Evolutionary conservation across 176 grass and related monocot species (phyloP).

Genomic region (Avena atlantica): DNA sequence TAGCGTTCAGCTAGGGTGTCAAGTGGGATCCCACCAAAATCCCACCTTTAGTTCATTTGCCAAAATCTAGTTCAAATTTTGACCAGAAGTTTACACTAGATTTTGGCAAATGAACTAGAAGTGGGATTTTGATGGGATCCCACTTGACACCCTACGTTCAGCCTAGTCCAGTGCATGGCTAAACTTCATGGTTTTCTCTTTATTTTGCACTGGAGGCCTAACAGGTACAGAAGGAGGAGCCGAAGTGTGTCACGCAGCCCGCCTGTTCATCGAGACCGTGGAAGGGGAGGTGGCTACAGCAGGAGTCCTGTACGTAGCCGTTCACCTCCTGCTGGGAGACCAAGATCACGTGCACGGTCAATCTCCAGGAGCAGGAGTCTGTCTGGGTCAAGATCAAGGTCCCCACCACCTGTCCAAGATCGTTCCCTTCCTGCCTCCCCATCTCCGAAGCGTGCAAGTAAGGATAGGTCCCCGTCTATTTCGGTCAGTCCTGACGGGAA

Average conservation of each 20-base stretch:
- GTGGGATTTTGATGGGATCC: too few species aligned
- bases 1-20: background rate
- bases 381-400: constrained; percentile 73
- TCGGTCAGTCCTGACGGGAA: constrained; percentile 83
- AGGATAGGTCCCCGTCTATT: constrained; percentile 58
- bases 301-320: constrained; percentile 66
- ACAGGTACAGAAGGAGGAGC: constrained; percentile 88
- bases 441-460: constrained; percentile 59
- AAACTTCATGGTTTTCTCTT: constrained; percentile 42
- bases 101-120: too few species aligned
- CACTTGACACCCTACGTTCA: background rate
- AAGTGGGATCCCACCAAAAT: too few species aligned
- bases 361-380: constrained; percentile 74
- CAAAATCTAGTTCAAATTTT: too few species aligned
- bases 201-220: constrained; percentile 36
- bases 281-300: constrained; percentile 69
- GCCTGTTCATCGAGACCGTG: constrained; percentile 53
- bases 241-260: constrained; percentile 73
- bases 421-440: constrained; percentile 65
- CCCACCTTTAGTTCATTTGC: too few species aligned
- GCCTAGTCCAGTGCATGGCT: constrained; percentile 25
- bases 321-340: constrained; percentile 65
- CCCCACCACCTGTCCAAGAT: constrained; percentile 47
- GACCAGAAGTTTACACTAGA: too few species aligned
- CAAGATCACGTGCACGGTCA: constrained; percentile 54